Evolutionary conservation across 75 land plant genomes (phyloP).

Genomic region (Cryptomeria japonica): DNA sequence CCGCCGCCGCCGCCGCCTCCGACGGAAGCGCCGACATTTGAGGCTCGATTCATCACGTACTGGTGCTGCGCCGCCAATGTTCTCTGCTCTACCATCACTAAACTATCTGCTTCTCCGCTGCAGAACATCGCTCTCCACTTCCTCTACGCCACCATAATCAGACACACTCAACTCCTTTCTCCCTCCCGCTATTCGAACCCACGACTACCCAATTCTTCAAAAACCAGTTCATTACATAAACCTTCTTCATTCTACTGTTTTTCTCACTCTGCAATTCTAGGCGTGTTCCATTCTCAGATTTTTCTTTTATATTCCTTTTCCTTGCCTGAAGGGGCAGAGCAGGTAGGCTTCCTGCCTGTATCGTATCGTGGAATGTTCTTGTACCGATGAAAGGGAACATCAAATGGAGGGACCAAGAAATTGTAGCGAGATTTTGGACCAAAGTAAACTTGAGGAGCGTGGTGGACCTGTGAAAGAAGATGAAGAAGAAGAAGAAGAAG

Average conservation of each 20-base stretch:
- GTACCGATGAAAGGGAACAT: not conserved
- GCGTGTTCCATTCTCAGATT: not conserved
- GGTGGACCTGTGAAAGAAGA: no score
- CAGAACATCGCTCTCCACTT: constrained; percentile 1
- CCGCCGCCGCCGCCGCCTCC: not conserved
- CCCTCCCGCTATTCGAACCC: not conserved
- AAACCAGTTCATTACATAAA: not conserved
- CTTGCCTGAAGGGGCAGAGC: not conserved
- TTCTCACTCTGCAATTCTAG: not conserved
- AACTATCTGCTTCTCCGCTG: not conserved
- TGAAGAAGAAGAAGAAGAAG: no score
- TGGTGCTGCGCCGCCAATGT: not conserved
- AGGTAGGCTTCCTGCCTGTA: not conserved
- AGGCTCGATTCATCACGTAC: not conserved
- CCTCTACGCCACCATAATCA: not conserved
- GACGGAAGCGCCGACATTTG: not conserved
- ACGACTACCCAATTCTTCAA: not conserved
- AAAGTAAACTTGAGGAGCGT: not conserved
- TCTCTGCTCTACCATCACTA: not conserved
- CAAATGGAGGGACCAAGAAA: not conserved
- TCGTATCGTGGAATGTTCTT: not conserved
- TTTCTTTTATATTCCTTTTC: no score
- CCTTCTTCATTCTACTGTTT: not conserved
- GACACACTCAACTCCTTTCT: not conserved
- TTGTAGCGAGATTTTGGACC: not conserved